Base-by-base conservation (phyloP, 345 rosid genomes). In the Orychophragmus violaceus region DNA sequence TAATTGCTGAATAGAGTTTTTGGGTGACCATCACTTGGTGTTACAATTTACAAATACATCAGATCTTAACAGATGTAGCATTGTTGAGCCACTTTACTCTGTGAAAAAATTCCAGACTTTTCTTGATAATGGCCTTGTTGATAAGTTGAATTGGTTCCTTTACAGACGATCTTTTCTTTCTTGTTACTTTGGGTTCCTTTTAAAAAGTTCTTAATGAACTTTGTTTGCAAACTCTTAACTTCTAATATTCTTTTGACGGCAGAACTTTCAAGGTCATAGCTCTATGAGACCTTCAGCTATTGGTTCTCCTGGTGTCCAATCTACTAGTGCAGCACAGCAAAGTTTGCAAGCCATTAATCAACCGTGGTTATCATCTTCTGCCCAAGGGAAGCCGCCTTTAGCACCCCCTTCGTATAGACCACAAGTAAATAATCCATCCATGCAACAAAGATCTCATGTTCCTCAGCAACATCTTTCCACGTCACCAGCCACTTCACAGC, bases 311-410 rank as follows among this genome's bases (percentile, higher is more conserved):
- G 70, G 82, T 56, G 80, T 87, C 16, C 78, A 84, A 45, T 74
- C 91, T 60, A 77, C 86, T 5, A 78, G 74, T 76, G 66, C 88
- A 55, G 68, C 86, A 24, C 93, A 86, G 68, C 93, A 89, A 76
- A 66, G 65, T 67, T 35, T 78, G 62, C 92, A 82, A 49, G 69
- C 86, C 28, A 66, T 72, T 36, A 87, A 70, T 66, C 97, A 93
- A 75, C 97, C 97, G 2, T 90, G 96, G 97, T 69, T 90, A 75
- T 60, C 95, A 63, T 75, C 95, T 77, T 79, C 83, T 71, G 24
- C 86, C 35, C 97, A 88, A 78, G 89, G 89, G 78, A 94, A 83
- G 68, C 92, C 95, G 54, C 96, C 95, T 52, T 54, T 94, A 72
- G 88, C 92, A 37, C 82, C 95, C 56, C 79, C 90, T 60, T 74